A percentile compares a stretch with the other conserved stretches of the same genome.
Evolutionary conservation across 768 basidiomycete genomes (phyloP).

Genomic region (Clitopilus hobsonii): DNA sequence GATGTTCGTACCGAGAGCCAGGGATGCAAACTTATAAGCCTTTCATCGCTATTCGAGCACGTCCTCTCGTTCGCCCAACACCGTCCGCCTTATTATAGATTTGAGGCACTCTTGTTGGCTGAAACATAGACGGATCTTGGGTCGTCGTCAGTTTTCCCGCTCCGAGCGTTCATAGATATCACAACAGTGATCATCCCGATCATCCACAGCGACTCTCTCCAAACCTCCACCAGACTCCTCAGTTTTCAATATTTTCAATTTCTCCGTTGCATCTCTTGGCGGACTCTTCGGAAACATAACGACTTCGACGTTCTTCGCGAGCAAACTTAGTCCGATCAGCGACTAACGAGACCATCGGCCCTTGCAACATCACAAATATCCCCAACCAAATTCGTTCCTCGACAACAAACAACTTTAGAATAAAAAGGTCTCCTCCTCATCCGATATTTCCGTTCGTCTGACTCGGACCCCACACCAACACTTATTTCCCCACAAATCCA

Average conservation of each 20-base stretch:
- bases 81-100: not conserved
- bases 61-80: not conserved
- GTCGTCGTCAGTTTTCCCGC: not conserved
- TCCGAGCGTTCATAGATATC: not conserved
- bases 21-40: not conserved
- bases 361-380: not conserved
- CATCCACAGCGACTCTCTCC: not conserved
- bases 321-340: not conserved
- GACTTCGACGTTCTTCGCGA: not conserved
- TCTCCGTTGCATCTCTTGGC: not conserved
- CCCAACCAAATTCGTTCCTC: not conserved
- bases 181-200: not conserved
- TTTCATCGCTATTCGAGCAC: not conserved
- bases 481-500: constrained; percentile 2
- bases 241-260: not conserved
- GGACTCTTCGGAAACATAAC: not conserved
- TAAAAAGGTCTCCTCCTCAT: not conserved
- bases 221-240: not conserved
- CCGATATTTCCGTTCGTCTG: not conserved
- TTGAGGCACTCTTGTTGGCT: not conserved
- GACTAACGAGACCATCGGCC: not conserved
- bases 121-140: not conserved
- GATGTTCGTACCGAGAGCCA: not conserved
- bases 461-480: not conserved
- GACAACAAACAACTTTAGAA: not conserved